Base-by-base conservation (phyloP, 768 basidiomycete genomes). In the Pleurotus sapidus region DNA sequence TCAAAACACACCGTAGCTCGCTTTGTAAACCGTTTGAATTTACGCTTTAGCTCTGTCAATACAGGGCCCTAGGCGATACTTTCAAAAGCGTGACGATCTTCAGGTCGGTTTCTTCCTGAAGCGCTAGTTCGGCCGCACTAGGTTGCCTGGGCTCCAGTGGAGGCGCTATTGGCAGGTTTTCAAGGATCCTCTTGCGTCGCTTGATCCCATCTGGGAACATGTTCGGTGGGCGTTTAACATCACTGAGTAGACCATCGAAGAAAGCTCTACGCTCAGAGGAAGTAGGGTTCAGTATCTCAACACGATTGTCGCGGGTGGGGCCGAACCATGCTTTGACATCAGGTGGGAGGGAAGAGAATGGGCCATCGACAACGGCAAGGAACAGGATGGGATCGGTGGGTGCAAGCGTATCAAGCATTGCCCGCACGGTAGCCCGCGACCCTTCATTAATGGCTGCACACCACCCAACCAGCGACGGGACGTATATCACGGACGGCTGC, bases 261-360 rank as follows among this genome's bases (percentile, higher is more conserved):
- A 97, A 99, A 1, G 73, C 76, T 8, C 72, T 71, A 15, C 95
- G 82, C 63, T 90, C 84, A 51, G 76, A 71, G 1, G 70, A 54
- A 0, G 71, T 74, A 0, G 95, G 91, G 3, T 64, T 42, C 0
- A 66, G 61, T 12, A 98, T 74, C 30, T 76, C 72, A n/a, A 98
- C 77, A 15, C 91, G 86, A 63, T 88, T 93, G 43, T 89, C 87
- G 42, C 82, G 81, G 7, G 80, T 79, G 1, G 81, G 75, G 0
- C 96, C 97, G 64, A 99, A 99, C 96, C 97, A 98, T 4, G 82
- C 77, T 46, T 86, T 83, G 18, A 98, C 93, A 62, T 98, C 97
- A 1, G 72, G 69, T 0, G 94, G 93, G 0, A 98, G 74, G 4
- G 83, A 77, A 3, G 76, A 65, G 65, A 90, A 86, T 0, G 77